Evolutionary conservation across 202 grass and related monocot genomes (phyloP), one percentile per base, ranked within the genome.

Genomic region (Miscanthus sacchariflorus): DNA sequence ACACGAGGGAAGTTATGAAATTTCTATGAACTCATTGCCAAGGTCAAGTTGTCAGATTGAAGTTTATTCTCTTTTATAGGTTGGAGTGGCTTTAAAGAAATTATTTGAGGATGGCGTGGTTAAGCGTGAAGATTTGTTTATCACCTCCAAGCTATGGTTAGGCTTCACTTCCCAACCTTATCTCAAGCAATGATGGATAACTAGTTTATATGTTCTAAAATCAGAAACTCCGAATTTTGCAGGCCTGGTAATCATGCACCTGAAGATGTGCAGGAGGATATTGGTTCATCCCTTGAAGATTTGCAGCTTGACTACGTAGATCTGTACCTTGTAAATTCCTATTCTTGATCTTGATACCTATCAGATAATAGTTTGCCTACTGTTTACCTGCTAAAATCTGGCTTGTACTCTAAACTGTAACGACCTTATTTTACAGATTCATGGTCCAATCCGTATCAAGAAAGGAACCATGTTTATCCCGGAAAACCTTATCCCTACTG

Each of bases 81-180:
- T 97, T 72, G 95, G 95, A 19, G 9, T 85, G 61, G 88, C 89
- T 68, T 67, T 97, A 8, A 91, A 94, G 74, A 89, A 81, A 80
- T 44, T 97, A 66, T 91, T 97, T 79, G 77, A 82, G 38, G 82
- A 89, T 74, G 90, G 90, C 12, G 24, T 90, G 2, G 82, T 91
- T 42, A 90, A 94, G 70, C 95, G 90, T 80, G 77, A 84, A 39
- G 92, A 97, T 23, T 33, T 97, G 28, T 97, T 87, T 70, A 84
- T 97, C 86, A 97, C 95, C 73, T 94, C 95, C 27, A 97, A 97
- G 78, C 86, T 94, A 48, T 97, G 95, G 92, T 94, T 74, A 87
- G n/a, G 19, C 56, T 72, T 82, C 43, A 36, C 52, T 82, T 83
- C 46, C 24, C 54, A 46, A 7, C 25, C 67, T 66, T 33, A 52